phyloP scores from a whole-genome alignment of 345 rosid genomes.

The Salix arbutifolia region DNA sequence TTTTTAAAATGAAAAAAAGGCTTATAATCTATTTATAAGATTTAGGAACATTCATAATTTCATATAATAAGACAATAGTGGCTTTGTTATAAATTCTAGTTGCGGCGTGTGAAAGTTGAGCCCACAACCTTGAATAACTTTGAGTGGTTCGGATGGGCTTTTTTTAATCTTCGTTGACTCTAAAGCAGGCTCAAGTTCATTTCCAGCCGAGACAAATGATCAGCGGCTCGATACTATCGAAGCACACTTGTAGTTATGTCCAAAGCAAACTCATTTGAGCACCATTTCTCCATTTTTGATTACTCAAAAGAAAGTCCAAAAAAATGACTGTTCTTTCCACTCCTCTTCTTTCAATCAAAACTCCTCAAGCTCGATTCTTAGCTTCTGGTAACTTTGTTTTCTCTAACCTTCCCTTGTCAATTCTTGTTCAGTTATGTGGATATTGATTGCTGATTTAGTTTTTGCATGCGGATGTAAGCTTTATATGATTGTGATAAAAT shows the following conservation, averaged over 20 bases:
- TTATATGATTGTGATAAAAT: background rate
- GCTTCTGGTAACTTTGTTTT: slow-evolving; percentile 12
- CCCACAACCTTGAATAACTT: too few relatives aligned
- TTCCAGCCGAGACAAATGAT: background rate
- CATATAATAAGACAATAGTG: too few relatives aligned
- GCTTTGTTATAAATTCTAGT: too few relatives aligned
- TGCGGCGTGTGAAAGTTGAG: too few relatives aligned
- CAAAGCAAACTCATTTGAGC: background rate
- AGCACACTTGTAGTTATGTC: background rate
- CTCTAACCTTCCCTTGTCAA: background rate
- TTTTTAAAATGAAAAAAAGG: too few relatives aligned
- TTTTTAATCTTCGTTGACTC: background rate
- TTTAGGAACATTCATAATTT: too few relatives aligned
- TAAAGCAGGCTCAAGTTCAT: background rate
- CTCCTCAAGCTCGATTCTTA: slow-evolving; percentile 5
- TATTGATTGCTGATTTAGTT: background rate
- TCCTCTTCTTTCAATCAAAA: slow-evolving; percentile 11
- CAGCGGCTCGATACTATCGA: background rate
- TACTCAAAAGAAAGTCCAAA: background rate
- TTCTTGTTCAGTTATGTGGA: background rate
- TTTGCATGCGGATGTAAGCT: background rate
- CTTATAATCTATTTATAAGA: too few relatives aligned
- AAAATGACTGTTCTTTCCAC: slow-evolving; percentile 20
- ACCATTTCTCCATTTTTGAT: background rate
- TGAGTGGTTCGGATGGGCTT: too few relatives aligned